phyloP scores from a whole-genome alignment of 2,329 filamentous ascomycete genomes.

The Juglanconis sp. region DNA sequence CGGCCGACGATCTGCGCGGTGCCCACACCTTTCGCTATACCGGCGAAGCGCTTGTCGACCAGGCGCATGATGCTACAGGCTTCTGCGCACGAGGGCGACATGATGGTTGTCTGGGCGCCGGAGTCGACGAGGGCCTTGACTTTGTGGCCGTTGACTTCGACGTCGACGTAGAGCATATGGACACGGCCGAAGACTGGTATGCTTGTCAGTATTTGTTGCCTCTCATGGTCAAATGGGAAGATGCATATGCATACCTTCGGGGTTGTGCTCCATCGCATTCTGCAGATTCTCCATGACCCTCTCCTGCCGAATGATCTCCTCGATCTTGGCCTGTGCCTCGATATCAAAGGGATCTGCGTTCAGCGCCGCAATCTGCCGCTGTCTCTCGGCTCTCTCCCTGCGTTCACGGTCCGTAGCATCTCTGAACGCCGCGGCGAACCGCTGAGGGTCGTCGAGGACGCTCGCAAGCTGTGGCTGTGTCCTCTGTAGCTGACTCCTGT shows the following conservation, averaged over 20 bases:
- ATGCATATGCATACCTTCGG: constrained; percentile 66
- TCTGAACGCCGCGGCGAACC: constrained; percentile 71
- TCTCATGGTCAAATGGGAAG: background rate
- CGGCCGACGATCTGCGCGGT: constrained; percentile 92
- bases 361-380: constrained; percentile 77
- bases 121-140: constrained; percentile 98
- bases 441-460: constrained; percentile 69
- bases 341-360: constrained; percentile 94
- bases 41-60: constrained; percentile 87
- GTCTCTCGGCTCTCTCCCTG: constrained; percentile 70
- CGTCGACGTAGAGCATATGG: constrained; percentile 93
- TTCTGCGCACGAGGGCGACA: constrained; percentile 91
- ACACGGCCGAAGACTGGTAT: constrained; percentile 84
- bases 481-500: constrained; percentile 64
- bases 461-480: constrained; percentile 74
- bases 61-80: constrained; percentile 94
- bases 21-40: constrained; percentile 88
- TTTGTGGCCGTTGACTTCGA: constrained; percentile 87
- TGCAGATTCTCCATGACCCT: constrained; percentile 92
- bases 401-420: constrained; percentile 68
- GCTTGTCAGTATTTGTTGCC: constrained; percentile 17
- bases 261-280: constrained; percentile 94
- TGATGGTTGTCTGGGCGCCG: constrained; percentile 95
- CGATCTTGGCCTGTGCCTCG: constrained; percentile 87
- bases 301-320: constrained; percentile 95